A percentile compares a stretch with the other conserved stretches of the same genome.
These are phyloP conservation scores for Diaporthe citriasiana DNA, from an alignment of 2,329 filamentous ascomycete species.

Conservation along the genomic window DNA sequence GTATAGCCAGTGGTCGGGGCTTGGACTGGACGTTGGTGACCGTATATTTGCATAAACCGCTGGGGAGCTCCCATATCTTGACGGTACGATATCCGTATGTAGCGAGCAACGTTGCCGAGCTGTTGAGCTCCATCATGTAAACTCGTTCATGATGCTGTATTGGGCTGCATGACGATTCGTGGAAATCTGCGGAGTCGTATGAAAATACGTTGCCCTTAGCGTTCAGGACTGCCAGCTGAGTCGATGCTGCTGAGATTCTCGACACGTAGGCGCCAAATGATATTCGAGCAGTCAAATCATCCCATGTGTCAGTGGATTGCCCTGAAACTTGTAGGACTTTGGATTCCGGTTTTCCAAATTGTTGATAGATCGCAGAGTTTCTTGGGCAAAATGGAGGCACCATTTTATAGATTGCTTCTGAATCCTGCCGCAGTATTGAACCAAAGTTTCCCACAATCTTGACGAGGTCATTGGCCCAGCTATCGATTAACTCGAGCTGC, in stretches of 20 bases:
- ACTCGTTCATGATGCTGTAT: slow-evolving; percentile 5
- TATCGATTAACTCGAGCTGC: background rate
- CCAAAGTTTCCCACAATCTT: background rate
- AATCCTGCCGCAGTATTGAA: background rate
- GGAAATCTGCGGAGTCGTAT: slow-evolving; percentile 2
- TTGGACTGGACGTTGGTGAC: background rate
- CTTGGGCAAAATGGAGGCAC: background rate
- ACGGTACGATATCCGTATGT: background rate
- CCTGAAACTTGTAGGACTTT: slow-evolving; percentile 43
- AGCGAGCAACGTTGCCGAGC: background rate
- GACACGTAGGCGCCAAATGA: background rate
- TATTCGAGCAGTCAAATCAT: background rate
- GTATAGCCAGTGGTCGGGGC: background rate
- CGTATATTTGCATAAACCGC: background rate
- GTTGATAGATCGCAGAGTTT: slow-evolving; percentile 2
- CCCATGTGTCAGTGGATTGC: background rate
- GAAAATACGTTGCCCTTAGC: background rate
- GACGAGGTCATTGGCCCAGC: background rate
- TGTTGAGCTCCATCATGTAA: background rate
- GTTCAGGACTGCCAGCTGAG: background rate
- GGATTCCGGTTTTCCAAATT: background rate
- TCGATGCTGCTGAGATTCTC: background rate
- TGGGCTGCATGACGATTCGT: background rate
- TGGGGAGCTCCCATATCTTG: background rate
- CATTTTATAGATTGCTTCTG: background rate